Conservation (phyloP, 2,329 filamentous ascomycete genomes). For the Scopulariopsis brevicaulis region DNA sequence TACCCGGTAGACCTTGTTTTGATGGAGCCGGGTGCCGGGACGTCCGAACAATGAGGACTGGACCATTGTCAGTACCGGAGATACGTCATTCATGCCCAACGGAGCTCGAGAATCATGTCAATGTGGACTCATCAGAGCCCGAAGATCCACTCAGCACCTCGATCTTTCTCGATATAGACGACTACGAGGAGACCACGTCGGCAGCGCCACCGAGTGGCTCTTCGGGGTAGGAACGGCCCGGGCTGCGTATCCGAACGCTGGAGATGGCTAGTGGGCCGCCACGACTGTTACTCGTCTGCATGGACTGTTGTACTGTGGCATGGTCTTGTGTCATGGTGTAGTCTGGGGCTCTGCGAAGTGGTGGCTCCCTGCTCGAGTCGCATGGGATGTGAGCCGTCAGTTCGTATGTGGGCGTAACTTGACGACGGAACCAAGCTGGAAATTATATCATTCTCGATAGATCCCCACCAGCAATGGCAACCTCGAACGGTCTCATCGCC, state of each 20-base stretch:
- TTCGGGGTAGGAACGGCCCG: not conserved
- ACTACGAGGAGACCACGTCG: not conserved
- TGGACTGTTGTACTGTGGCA: not conserved
- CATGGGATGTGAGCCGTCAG: no score
- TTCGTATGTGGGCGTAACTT: no score
- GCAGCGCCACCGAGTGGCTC: not conserved
- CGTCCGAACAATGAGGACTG: no score
- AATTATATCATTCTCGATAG: no score
- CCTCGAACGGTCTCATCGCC: no score
- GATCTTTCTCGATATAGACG: not conserved
- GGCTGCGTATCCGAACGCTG: not conserved
- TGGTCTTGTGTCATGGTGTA: not conserved
- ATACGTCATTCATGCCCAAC: not conserved
- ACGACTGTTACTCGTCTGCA: not conserved
- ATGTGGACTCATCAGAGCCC: not conserved
- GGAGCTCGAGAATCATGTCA: not conserved
- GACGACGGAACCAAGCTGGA: no score
- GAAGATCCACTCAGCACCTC: not conserved
- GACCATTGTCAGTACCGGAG: not conserved
- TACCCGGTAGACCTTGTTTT: not conserved
- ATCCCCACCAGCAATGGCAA: no score
- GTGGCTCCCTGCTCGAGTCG: not conserved
- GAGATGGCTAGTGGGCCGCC: not conserved
- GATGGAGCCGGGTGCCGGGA: no score
- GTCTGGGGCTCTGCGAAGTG: not conserved